Base-by-base conservation (phyloP, 495 filamentous ascomycete genomes). In the Xylaria flabelliformis region DNA sequence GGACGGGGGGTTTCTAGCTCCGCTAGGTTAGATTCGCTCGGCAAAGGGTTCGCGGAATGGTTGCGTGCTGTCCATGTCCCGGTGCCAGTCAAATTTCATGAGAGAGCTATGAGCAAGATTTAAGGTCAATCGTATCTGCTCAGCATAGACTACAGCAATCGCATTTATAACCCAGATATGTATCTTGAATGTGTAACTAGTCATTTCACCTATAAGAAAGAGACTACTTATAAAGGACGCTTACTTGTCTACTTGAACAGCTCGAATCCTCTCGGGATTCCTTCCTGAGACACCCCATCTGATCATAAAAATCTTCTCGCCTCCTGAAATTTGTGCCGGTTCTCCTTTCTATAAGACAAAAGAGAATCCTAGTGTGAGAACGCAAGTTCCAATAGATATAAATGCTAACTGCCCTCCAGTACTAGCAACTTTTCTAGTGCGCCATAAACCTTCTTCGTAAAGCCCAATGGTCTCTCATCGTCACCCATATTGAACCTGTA, bases 1-100 rank as follows among this genome's bases (percentile, higher is more conserved):
- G 88, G 88, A 48, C 81, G 87, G 10, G 88, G 88, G 5, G 87
- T 88, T 1, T 83, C 80, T 19, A 84, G 83, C 51, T 85, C 84
- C 0, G 83, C 81, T 19, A 85, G 80, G 0, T 80, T 85, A 42
- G 87, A 90, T 67, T 83, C 86, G 56, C 74, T 90, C 67, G 87
- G 86, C 1, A 90, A 90, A 78, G 88, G 88, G 68, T 83, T 88
- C 26, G 87, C 85, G 39, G 87, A 89, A 76, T 89, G 79, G 71
- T 64, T 90, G 66, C 78, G 88, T 46, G 79, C 81, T 46, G 79
- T 79, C 48, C 77, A 83, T 74, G 86, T 88, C 21, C 85, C 86
- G 77, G 70, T 90, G 13, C 88, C 87, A 10, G 69, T 42, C 61
- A 75, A 69, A 66, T 83, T 83, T 72, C 69, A 81, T 26, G 75